Percentiles rank a stretch among this genome's conserved stretches.
Evolutionary conservation across 345 rosid genomes (phyloP).

Genomic region (Citrus australasica): DNA sequence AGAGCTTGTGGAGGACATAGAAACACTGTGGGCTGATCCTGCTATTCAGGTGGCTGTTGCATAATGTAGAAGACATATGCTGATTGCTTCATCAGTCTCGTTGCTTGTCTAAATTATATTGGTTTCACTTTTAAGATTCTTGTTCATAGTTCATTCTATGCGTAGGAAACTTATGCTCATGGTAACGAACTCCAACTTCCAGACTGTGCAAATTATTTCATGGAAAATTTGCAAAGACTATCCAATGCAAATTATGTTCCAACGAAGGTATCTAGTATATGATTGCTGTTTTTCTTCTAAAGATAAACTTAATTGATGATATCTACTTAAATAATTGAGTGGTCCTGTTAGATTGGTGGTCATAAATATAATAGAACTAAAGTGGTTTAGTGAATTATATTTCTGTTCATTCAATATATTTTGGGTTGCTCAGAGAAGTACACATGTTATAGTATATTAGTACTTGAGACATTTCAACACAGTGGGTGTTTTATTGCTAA

Average conservation of each 20-base stretch:
- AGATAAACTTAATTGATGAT: not conserved
- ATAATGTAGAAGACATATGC: conserved; percentile 5
- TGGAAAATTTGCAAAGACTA: conserved; percentile 87
- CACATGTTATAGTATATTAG: not conserved
- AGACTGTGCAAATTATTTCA: conserved; percentile 83
- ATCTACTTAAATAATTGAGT: not conserved
- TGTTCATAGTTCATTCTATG: conserved; percentile 6
- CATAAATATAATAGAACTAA: not conserved
- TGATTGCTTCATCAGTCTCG: not conserved
- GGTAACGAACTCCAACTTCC: conserved; percentile 94
- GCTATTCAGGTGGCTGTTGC: conserved; percentile 74
- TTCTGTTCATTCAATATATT: not conserved
- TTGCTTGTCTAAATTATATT: not conserved
- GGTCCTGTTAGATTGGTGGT: not conserved
- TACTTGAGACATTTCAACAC: not conserved
- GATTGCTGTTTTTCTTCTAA: not conserved
- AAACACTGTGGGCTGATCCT: conserved; percentile 85
- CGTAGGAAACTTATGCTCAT: conserved; percentile 81
- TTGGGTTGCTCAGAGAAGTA: not conserved
- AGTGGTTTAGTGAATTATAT: not conserved
- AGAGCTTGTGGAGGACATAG: conserved; percentile 74
- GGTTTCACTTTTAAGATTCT: not conserved
- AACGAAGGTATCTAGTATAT: conserved; percentile 57
- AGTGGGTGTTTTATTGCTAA: not conserved
- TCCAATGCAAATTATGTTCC: conserved; percentile 81